A percentile compares a stretch with the other conserved stretches of the same genome.
Evolutionary conservation across 345 rosid genomes (phyloP).

Genomic region (Hibiscus syriacus): DNA sequence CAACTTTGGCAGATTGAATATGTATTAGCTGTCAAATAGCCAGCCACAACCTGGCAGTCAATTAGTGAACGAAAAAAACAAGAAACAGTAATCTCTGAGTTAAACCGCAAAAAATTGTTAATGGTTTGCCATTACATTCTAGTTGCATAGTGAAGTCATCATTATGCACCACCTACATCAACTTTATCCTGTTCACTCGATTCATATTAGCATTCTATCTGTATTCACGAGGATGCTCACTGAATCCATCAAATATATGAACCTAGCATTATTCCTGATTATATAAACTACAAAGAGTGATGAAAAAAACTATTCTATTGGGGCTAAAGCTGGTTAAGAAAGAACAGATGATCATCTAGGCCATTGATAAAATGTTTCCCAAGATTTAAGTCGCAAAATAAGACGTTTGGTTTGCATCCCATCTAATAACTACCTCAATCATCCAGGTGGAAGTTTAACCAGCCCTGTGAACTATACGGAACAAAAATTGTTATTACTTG

Average conservation of each 20-base stretch:
- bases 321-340: not conserved
- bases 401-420: not conserved
- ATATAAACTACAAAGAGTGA: not conserved
- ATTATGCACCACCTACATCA: not conserved
- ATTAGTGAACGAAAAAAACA: not conserved
- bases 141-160: not conserved
- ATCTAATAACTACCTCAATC: not conserved
- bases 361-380: not conserved
- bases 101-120: not conserved
- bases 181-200: not conserved
- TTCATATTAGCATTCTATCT: not conserved
- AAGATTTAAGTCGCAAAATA: constrained; percentile 3
- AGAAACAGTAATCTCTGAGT: not conserved
- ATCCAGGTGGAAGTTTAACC: not conserved
- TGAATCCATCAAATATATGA: not conserved
- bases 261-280: not conserved
- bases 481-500: not conserved
- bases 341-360: not conserved
- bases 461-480: not conserved
- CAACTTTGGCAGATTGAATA: not conserved
- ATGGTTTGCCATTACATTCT: not conserved
- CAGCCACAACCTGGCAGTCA: not conserved
- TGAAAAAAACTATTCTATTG: not conserved
- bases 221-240: not conserved
- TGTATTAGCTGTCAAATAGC: not conserved